Evolutionary conservation across 257 asterid genomes (phyloP), one percentile per base, ranked within the genome.

Genomic region (Ajuga chamaepitys): DNA sequence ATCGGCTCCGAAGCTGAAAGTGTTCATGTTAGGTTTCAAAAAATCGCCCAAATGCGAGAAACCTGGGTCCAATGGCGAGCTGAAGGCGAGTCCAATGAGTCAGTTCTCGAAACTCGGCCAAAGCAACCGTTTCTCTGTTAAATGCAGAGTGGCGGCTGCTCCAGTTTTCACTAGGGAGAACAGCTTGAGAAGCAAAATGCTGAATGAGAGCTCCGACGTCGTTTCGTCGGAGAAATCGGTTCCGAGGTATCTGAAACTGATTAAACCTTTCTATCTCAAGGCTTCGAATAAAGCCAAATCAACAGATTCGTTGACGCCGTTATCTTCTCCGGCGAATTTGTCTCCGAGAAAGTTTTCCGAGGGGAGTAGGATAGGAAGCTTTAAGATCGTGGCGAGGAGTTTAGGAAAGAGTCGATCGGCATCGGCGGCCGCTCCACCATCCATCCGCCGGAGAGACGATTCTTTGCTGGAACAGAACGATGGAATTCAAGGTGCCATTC

Each of bases 321-420:
- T 80, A 28, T 74, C 82, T 46, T 86, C 96, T 7, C 91, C 85
- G 64, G 55, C 71, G 14, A 68, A 42, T 45, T 47, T 74, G 30
- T 79, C 86, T 3, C 83, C 89, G 22, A 67, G 84, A 50, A 87
- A 69, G 50, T 45, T 76, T 9, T 68, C 85, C 35, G 88, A 82
- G 62, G 77, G 78, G 8, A 69, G 81, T 40, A 70, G 89, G 16
- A 74, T 73, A 0, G 83, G 86, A 7, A 85, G 88, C 62, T 76
- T 92, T 21, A 79, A 78, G 18, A 82, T 79, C n/a, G 88, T 74
- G 47, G 56, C 81, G 7, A 84, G 85, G 66, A 86, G 76, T 52
- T 63, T 87, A 3, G 95, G 77, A 7, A 88, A 84, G 67, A 89
- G 91, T 46, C 74, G 95, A 30, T 82, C 97, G 9, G 85, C 88